Conservation (phyloP, 352 stramenopile genomes). For the Pythium monospermum region DNA sequence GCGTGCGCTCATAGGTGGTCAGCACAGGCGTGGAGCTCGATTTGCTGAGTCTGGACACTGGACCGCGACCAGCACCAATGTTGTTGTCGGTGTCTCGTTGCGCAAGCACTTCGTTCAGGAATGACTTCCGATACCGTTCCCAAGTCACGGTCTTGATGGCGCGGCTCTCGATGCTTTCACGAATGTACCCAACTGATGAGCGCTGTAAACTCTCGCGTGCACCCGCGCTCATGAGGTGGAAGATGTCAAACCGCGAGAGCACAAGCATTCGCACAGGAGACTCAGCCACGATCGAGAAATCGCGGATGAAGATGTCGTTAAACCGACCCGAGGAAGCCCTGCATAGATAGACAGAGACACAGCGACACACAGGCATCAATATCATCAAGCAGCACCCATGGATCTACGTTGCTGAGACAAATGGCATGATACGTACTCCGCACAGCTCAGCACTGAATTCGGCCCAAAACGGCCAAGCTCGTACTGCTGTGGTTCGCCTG, state of each 20-base stretch:
- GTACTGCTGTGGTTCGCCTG: conserved; percentile 49
- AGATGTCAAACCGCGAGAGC: conserved; percentile 81
- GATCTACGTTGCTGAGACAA: too few relatives aligned
- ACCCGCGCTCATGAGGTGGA: conserved; percentile 71
- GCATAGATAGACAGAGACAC: not conserved
- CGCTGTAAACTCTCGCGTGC: conserved; percentile 65
- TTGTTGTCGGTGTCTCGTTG: conserved; percentile 4
- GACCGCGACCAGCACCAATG: not conserved
- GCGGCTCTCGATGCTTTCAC: conserved; percentile 63
- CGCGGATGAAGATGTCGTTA: conserved; percentile 72
- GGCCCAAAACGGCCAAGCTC: conserved; percentile 66
- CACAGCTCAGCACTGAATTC: conserved; percentile 73
- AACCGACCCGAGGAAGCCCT: conserved; percentile 78
- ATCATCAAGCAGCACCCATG: not conserved
- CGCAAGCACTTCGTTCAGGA: conserved; percentile 40
- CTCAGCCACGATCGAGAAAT: conserved; percentile 72
- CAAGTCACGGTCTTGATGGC: conserved; percentile 73
- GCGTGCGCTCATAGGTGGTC: not conserved
- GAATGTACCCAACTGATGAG: conserved; percentile 46
- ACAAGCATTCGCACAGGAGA: conserved; percentile 75
- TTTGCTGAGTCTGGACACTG: conserved; percentile 18
- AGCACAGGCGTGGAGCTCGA: conserved; percentile 28
- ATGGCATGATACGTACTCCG: conserved; percentile 51
- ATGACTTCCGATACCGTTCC: conserved; percentile 71
- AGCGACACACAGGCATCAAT: not conserved